Evolutionary conservation across 371 early-diverging fungal species (phyloP), one percentile per base, ranked within the genome.

Genomic region (Circinella minor): DNA sequence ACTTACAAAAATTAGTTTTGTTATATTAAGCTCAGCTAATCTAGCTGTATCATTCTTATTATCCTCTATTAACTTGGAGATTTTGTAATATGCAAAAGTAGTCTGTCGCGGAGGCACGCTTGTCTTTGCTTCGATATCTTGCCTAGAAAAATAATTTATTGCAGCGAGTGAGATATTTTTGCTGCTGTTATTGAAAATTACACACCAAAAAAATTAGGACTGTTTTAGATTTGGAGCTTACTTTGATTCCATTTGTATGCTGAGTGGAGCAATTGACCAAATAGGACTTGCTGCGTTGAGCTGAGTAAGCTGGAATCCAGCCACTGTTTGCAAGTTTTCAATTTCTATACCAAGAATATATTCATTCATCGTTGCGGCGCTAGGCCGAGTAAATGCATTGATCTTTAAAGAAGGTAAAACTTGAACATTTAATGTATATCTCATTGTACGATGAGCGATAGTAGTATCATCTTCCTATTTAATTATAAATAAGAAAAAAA

Each of bases 351-450:
- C 97, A 10, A 98, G 82, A 36, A 96, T 89, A 67, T 92, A 95
- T 70, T 94, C 94, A 71, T 90, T 87, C 6, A 93, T 81, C 13
- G 69, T 61, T 18, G 83, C 83, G 14, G 90, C 81, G 65, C 95
- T 94, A 1, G 94, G 94, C n/a, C 97, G 82, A 4, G 97, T 94
- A 75, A 96, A 96, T 0, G 96, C 95, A 72, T 95, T 96, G 77
- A 98, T 93, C 63, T 94, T 90, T 36, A 98, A 83, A 1, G 96
- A 95, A 5, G 97, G 95, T 34, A 88, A 71, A 1, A 98, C 96
- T 55, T 90, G 88, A 1, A 89, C 75, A 1, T 81, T 66, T 4
- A 89, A 55, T 0, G 86, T 81, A 77, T 88, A 89, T 15, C 89
- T 85, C n/a, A 92, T 71, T 20, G 88, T 90, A 36, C 94, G 86